phyloP scores from a whole-genome alignment of 164 flowering plant genomes.

The Aristolochia fimbriata region DNA sequence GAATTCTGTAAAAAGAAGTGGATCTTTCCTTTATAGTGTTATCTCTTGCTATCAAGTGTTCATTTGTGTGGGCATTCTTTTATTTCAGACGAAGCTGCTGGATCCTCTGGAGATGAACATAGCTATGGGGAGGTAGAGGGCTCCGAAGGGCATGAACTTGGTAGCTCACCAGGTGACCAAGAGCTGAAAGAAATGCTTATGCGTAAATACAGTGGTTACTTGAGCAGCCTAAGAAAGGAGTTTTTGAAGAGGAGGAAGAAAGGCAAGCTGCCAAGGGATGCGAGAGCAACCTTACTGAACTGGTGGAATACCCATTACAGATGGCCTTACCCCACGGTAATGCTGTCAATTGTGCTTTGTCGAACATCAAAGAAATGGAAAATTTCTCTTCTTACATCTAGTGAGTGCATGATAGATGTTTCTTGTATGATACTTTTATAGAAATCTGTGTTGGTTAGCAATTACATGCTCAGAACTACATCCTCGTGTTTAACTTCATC shows the following conservation, averaged over 20 bases:
- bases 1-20: no score
- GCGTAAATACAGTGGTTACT: slow-evolving; percentile 54
- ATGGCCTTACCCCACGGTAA: slow-evolving; percentile 86
- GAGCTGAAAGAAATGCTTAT: slow-evolving; percentile 50
- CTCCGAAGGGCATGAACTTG: slow-evolving; percentile 23
- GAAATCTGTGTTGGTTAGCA: background rate
- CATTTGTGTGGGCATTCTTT: background rate
- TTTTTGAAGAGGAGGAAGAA: slow-evolving; percentile 54
- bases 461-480: no score
- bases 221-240: slow-evolving; percentile 43
- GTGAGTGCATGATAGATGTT: no score
- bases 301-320: slow-evolving; percentile 65
- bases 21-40: no score
- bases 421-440: background rate
- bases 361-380: background rate
- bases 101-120: slow-evolving; percentile 42
- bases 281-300: slow-evolving; percentile 28
- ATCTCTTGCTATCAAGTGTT: background rate
- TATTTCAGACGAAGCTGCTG: slow-evolving; percentile 30
- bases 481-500: no score
- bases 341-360: background rate
- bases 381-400: background rate
- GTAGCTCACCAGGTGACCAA: slow-evolving; percentile 12
- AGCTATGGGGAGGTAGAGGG: slow-evolving; percentile 36
- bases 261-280: slow-evolving; percentile 62